These are phyloP conservation scores for Coriaria nepalensis DNA, from an alignment of 306 rosid genomes.

Conservation along the genomic window DNA sequence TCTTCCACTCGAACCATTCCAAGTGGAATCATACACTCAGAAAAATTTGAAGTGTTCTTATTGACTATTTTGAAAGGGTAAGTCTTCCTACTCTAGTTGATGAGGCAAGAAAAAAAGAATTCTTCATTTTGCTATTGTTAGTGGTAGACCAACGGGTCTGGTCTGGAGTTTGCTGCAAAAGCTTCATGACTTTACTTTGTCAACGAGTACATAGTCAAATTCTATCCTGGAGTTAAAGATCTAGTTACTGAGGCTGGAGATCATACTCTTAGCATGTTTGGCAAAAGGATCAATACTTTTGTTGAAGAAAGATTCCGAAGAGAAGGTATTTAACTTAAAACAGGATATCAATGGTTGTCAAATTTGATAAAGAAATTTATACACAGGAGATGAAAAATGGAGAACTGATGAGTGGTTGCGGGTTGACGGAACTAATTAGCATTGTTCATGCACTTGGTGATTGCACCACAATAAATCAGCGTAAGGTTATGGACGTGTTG, in stretches of 20 bases:
- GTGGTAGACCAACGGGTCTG: conserved; percentile 99
- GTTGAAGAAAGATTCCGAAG: conserved; percentile 77
- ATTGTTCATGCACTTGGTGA: conserved; percentile 86
- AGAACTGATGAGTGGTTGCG: conserved; percentile 89
- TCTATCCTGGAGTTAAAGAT: conserved; percentile 67
- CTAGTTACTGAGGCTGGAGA: conserved; percentile 76
- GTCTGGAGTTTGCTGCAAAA: conserved; percentile 96
- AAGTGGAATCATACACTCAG: no score
- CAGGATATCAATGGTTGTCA: conserved; percentile 94
- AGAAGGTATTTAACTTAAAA: conserved; percentile 76
- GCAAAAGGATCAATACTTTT: conserved; percentile 81
- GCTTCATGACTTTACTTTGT: conserved; percentile 92
- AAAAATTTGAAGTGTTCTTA: conserved; percentile 76
- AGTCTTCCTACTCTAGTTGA: conserved; percentile 57
- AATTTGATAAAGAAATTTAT: conserved; percentile 61
- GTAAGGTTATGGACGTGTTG: conserved; percentile 74
- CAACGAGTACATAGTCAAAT: conserved; percentile 56
- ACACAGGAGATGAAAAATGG: conserved; percentile 78
- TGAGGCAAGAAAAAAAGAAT: conserved; percentile 77
- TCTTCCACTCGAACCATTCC: no score
- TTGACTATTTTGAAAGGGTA: conserved; percentile 90
- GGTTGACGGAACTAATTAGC: conserved; percentile 75
- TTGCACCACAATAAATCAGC: conserved; percentile 96
- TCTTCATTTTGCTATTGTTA: conserved; percentile 94
- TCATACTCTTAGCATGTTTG: conserved; percentile 88